A percentile compares a stretch with the other conserved stretches of the same genome.
Evolutionary conservation across 2,329 filamentous ascomycete species (phyloP).

Genomic region (Raffaelea albimanens): DNA sequence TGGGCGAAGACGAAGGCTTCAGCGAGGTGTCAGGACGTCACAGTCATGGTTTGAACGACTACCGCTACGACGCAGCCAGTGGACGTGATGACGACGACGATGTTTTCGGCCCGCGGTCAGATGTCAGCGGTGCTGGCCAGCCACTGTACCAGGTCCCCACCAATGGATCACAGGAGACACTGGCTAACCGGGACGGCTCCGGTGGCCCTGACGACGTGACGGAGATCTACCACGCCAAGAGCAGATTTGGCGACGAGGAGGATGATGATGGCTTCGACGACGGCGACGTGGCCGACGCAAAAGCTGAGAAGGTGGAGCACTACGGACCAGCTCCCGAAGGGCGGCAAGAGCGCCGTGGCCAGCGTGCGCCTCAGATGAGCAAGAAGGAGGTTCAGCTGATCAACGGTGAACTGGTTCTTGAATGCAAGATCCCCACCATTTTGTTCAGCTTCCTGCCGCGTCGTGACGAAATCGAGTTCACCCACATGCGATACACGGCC

Average conservation of each 20-base stretch:
- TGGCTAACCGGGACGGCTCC: constrained; percentile 20
- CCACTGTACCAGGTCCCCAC: constrained; percentile 14
- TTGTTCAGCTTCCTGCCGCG: constrained; percentile 93
- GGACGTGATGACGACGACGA: constrained; percentile 39
- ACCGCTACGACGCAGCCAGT: constrained; percentile 11
- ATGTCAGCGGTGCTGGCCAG: constrained; percentile 30
- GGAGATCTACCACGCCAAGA: neutral
- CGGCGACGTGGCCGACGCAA: neutral
- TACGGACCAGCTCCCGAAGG: constrained; percentile 84
- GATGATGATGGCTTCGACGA: neutral
- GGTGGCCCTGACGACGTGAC: constrained; percentile 18
- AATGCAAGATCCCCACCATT: constrained; percentile 98
- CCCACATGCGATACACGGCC: constrained; percentile 88
- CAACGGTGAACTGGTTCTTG: constrained; percentile 93
- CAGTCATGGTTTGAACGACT: constrained; percentile 2
- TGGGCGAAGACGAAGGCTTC: constrained; percentile 30
- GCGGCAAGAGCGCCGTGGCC: constrained; percentile 78
- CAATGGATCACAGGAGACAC: constrained; percentile 39
- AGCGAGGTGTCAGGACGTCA: constrained; percentile 62
- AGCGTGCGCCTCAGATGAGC: constrained; percentile 76
- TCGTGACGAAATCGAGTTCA: constrained; percentile 90
- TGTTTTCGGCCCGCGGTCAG: constrained; percentile 52
- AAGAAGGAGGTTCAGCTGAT: constrained; percentile 93
- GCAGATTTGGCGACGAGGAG: neutral
- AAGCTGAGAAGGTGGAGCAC: constrained; percentile 56